These are phyloP conservation scores for Laguncularia racemosa DNA, from an alignment of 345 rosid genomes.

Conservation along the genomic window DNA sequence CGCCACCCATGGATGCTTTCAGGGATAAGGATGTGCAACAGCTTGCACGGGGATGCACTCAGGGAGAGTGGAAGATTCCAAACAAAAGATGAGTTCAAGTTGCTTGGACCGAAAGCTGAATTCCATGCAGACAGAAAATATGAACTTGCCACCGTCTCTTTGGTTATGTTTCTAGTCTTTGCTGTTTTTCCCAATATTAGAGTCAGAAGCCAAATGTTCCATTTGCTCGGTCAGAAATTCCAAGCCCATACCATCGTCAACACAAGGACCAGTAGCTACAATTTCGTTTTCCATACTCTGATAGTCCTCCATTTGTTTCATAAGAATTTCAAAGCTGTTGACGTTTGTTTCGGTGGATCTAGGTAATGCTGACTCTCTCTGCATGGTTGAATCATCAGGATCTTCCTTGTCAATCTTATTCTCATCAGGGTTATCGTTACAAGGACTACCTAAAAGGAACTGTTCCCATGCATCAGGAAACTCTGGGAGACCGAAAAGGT, in stretches of 20 bases:
- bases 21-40: too few relatives aligned
- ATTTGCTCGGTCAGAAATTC: constrained; percentile 51
- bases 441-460: constrained; percentile 47
- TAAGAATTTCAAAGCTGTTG: constrained; percentile 29
- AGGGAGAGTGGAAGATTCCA: too few relatives aligned
- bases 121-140: too few relatives aligned
- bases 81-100: too few relatives aligned
- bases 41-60: too few relatives aligned
- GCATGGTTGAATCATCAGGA: constrained; percentile 19
- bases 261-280: constrained; percentile 18
- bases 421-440: constrained; percentile 23
- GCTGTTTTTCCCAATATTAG: not conserved
- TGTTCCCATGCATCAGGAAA: constrained; percentile 73
- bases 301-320: constrained; percentile 44
- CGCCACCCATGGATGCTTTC: too few relatives aligned
- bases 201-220: constrained; percentile 40
- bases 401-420: constrained; percentile 25
- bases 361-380: constrained; percentile 21
- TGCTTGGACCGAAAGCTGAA: too few relatives aligned
- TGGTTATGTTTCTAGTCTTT: too few relatives aligned
- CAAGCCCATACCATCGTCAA: constrained; percentile 32
- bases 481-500: constrained; percentile 55
- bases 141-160: too few relatives aligned
- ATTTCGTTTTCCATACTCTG: constrained; percentile 20
- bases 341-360: constrained; percentile 23